phyloP scores from a whole-genome alignment of 1,284 basidiomycete species.

The Puccinia brachypodii region DNA sequence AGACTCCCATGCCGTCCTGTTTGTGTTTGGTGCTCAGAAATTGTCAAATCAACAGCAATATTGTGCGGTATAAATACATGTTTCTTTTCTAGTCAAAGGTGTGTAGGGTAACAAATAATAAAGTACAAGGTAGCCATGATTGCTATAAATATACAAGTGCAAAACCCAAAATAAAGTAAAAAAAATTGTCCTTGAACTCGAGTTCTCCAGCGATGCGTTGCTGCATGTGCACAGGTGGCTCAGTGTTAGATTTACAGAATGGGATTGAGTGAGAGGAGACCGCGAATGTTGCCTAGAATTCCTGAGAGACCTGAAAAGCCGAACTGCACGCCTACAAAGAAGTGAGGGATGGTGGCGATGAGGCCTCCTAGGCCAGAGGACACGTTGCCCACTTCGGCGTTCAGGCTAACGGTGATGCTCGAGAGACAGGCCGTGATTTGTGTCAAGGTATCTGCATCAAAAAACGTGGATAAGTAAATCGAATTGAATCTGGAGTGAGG shows the following conservation, averaged over 20 bases:
- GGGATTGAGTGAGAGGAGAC: not conserved
- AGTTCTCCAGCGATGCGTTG: not conserved
- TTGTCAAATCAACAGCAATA: too few species aligned
- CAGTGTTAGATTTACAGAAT: not conserved
- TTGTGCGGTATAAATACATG: too few species aligned
- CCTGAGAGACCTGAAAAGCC: not conserved
- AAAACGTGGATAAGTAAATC: not conserved
- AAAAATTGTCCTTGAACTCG: not conserved
- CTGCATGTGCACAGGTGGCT: not conserved
- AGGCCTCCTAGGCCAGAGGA: not conserved
- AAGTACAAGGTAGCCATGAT: not conserved
- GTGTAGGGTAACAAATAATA: too few species aligned
- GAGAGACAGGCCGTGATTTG: constrained; percentile 5
- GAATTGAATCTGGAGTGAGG: not conserved
- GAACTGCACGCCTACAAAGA: not conserved
- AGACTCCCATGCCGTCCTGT: too few species aligned
- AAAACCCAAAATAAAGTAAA: not conserved
- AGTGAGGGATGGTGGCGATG: not conserved
- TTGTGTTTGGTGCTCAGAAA: too few species aligned
- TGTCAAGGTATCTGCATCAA: not conserved
- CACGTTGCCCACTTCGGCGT: not conserved
- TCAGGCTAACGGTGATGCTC: not conserved
- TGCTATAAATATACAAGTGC: not conserved
- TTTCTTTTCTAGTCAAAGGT: too few species aligned
- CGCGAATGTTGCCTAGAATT: not conserved